These are phyloP conservation scores for Colletotrichum abscissum DNA, from an alignment of 2,329 filamentous ascomycete species.

Conservation along the genomic window DNA sequence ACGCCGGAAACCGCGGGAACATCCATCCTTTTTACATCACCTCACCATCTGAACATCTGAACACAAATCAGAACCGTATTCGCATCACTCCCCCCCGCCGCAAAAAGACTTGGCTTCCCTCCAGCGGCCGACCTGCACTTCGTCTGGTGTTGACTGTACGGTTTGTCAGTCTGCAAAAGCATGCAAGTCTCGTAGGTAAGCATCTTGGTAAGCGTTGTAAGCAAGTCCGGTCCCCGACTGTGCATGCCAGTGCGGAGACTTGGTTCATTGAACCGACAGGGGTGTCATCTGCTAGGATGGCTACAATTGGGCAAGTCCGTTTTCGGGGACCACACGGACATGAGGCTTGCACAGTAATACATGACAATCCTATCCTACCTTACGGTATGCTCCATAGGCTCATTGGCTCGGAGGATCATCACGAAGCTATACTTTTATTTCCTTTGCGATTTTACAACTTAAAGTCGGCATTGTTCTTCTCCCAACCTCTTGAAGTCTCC, in stretches of 20 bases:
- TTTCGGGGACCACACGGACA: slow-evolving; percentile 6
- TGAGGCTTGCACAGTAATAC: background rate
- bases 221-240: background rate
- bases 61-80: background rate
- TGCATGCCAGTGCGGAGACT: slow-evolving; percentile 9
- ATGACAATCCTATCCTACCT: background rate
- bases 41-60: background rate
- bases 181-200: slow-evolving; percentile 30
- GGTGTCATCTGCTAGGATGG: background rate
- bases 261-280: background rate
- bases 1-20: slow-evolving; percentile 2
- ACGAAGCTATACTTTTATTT: background rate
- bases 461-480: slow-evolving; percentile 79
- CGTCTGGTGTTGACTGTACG: slow-evolving; percentile 27
- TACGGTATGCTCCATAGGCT: no score
- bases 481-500: slow-evolving; percentile 71
- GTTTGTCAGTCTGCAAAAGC: slow-evolving; percentile 34
- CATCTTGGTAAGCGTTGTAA: slow-evolving; percentile 33
- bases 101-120: slow-evolving; percentile 2
- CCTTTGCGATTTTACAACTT: slow-evolving; percentile 67
- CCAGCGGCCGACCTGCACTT: background rate
- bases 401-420: background rate
- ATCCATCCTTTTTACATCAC: background rate
- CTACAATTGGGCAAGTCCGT: slow-evolving; percentile 12
- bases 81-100: background rate